phyloP scores from a whole-genome alignment of 257 asterid species.

The Echium plantagineum region DNA sequence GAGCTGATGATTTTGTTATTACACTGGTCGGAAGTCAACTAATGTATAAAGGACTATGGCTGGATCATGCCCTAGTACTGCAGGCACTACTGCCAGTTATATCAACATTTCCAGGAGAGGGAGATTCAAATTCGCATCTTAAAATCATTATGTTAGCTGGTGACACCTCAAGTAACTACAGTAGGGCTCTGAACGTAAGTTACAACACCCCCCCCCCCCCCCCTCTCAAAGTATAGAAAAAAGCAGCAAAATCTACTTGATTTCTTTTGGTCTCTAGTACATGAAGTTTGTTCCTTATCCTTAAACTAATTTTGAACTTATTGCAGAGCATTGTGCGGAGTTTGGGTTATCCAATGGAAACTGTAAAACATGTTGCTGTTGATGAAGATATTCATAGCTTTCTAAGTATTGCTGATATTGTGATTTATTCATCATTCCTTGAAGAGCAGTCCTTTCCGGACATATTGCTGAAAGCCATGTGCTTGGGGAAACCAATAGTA shows the following conservation, averaged over 20 bases:
- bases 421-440: conserved; percentile 74
- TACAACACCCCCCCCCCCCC: background rate
- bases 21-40: conserved; percentile 68
- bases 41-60: conserved; percentile 71
- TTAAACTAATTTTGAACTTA: conserved; percentile 6
- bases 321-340: conserved; percentile 59
- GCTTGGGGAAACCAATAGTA: conserved; percentile 61
- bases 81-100: conserved; percentile 59
- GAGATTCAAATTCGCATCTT: conserved; percentile 41
- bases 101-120: conserved; percentile 24
- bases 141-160: conserved; percentile 59
- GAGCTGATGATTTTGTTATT: conserved; percentile 41
- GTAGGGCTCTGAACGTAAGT: conserved; percentile 63
- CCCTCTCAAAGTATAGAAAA: too few species aligned
- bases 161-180: conserved; percentile 45
- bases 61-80: conserved; percentile 77
- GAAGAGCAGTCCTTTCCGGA: conserved; percentile 72
- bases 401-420: conserved; percentile 51
- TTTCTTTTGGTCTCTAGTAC: background rate
- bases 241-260: background rate
- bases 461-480: conserved; percentile 77
- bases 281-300: conserved; percentile 2
- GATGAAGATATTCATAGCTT: conserved; percentile 34
- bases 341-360: conserved; percentile 61
- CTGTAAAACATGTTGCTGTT: conserved; percentile 40